Percentiles rank a stretch among this genome's conserved stretches.
phyloP scores from a whole-genome alignment of 2,329 filamentous ascomycete genomes.

The Eurotiales sp. region DNA sequence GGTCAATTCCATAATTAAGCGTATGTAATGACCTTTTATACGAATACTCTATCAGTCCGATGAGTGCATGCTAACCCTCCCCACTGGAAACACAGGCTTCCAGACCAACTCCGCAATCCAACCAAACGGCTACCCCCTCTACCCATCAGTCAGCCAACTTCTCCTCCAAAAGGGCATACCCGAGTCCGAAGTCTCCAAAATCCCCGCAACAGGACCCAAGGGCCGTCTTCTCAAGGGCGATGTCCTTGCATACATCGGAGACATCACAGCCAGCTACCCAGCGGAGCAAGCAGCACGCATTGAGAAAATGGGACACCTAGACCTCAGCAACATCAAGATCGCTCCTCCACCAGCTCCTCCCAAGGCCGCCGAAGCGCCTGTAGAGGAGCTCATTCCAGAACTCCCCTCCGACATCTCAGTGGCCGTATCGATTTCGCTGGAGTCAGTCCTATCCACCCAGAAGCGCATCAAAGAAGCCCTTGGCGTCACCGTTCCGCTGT shows the following conservation, averaged over 20 bases:
- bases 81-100: constrained; percentile 24
- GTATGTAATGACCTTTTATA: constrained; percentile 26
- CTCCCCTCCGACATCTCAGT: constrained; percentile 43
- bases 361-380: constrained; percentile 18
- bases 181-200: constrained; percentile 71
- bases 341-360: constrained; percentile 43
- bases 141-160: constrained; percentile 78
- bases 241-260: constrained; percentile 82
- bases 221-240: constrained; percentile 93
- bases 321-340: constrained; percentile 92
- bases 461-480: constrained; percentile 72
- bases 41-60: not conserved
- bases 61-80: not conserved
- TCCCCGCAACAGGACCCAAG: constrained; percentile 80
- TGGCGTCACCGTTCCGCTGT: constrained; percentile 76
- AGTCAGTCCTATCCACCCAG: constrained; percentile 75
- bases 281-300: constrained; percentile 67
- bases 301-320: constrained; percentile 73
- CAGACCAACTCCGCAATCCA: constrained; percentile 32
- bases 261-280: constrained; percentile 69
- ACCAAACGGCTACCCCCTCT: constrained; percentile 47
- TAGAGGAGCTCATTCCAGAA: constrained; percentile 25
- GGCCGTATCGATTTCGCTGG: constrained; percentile 72
- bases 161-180: constrained; percentile 75
- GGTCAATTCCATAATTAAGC: constrained; percentile 26